Base-by-base conservation (phyloP, 768 basidiomycete genomes). In the Boletus vermiculosoides region DNA sequence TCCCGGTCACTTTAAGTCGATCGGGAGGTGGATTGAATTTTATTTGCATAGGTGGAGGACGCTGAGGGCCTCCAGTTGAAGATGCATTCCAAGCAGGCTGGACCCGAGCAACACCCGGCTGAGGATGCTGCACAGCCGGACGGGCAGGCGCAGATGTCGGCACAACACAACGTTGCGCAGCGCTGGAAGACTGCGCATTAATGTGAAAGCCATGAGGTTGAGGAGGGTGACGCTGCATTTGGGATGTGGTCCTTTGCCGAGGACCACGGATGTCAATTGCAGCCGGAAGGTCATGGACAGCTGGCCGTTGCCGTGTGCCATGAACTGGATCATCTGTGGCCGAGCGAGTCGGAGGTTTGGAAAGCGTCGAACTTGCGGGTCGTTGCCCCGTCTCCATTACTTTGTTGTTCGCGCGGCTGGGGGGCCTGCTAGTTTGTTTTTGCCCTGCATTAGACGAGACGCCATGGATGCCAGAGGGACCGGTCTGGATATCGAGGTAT, bases 401-500 rank as follows among this genome's bases (percentile, higher is more conserved):
- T 56, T 50, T 57, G 23, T 58, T 60, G 55, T 60, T 68, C 30
- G 55, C 47, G 2, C 67, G 63, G 36, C 68, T 70, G 41, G 66
- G 40, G 20, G 67, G 66, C 33, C 67, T 65, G 30, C 68, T 63
- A 8, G 46, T 15, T 44, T 63, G 66, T 46, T 55, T 67, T 52
- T 55, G 68, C 20, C 41, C 56, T 25, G 40, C 42, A 39, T 41
- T 48, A 11, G 65, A 49, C 22, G 55, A 60, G 30, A 41, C 8
- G 49, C 23, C 46, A 18, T 52, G 51, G 5, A 15, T 23, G 2
- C 54, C 56, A 2, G 42, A 42, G 18, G 63, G 45, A 8, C 45
- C 55, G 1, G 34, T 13, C 41, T 71, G 74, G 48, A 83, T 79
- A 56, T 86, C 84, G 4, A 93, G 80, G 65, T 90, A 90, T 71